Percentiles rank a stretch among this genome's conserved stretches.
These are phyloP conservation scores for Colletotrichum gloeosporioides DNA, from an alignment of 2,329 filamentous ascomycete genomes.

Conservation along the genomic window DNA sequence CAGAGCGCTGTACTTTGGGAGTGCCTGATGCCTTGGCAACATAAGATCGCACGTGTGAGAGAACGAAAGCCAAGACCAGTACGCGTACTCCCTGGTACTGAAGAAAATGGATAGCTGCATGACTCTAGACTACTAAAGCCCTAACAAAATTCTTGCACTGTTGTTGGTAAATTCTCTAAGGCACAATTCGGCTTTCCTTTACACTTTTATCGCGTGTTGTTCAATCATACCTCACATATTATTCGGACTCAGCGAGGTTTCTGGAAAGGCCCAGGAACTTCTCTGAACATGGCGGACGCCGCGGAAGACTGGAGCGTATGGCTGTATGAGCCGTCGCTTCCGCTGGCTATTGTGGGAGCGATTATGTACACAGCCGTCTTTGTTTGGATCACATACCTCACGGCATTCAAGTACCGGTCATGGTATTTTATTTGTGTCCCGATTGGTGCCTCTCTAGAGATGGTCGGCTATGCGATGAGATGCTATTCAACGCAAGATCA, in stretches of 20 bases:
- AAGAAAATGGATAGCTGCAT: neutral
- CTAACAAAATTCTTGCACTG: neutral
- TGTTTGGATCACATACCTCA: constrained; percentile 42
- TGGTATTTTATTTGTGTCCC: constrained; percentile 49
- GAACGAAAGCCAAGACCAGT: neutral
- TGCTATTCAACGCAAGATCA: constrained; percentile 40
- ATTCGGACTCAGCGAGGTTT: neutral
- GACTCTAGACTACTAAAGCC: neutral
- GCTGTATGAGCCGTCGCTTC: constrained; percentile 48
- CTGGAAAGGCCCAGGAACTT: no score
- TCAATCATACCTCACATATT: neutral
- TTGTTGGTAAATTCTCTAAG: neutral
- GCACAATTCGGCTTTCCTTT: neutral
- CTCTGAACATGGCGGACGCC: neutral
- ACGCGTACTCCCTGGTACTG: neutral
- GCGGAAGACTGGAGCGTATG: constrained; percentile 33
- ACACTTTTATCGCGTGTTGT: neutral
- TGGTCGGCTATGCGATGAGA: constrained; percentile 45
- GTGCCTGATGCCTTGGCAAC: neutral
- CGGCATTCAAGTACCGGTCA: constrained; percentile 43
- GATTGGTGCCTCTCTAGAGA: constrained; percentile 45
- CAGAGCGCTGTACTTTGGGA: neutral
- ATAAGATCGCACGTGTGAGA: neutral
- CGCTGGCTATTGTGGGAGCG: constrained; percentile 46
- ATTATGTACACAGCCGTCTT: constrained; percentile 45